A percentile compares a stretch with the other conserved stretches of the same genome.
These are phyloP conservation scores for Yarrowia alimentaria DNA, from an alignment of 805 yeast species.

Conservation along the genomic window DNA sequence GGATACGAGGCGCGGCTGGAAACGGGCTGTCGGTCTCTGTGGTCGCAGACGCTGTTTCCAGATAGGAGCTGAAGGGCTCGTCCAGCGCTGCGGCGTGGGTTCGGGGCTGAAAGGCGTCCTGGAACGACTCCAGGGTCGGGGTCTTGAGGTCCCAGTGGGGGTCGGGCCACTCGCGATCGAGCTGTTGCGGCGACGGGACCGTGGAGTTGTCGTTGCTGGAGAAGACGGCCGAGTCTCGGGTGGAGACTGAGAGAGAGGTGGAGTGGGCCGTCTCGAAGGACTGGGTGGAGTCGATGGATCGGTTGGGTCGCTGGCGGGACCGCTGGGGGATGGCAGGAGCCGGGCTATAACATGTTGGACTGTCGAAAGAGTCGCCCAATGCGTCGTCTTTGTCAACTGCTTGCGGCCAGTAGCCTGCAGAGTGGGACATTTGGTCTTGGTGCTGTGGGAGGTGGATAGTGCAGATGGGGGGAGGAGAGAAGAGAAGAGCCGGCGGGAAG, in stretches of 20 bases:
- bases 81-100: conserved; percentile 3
- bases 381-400: conserved; percentile 19
- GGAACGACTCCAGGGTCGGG: conserved; percentile 17
- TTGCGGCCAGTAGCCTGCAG: conserved; percentile 20
- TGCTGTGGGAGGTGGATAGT: background rate
- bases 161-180: conserved; percentile 21
- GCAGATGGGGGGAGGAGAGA: background rate
- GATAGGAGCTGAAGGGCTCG: background rate
- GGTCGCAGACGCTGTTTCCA: conserved; percentile 11
- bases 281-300: conserved; percentile 13
- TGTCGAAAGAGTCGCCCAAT: no score
- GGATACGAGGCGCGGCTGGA: conserved; percentile 9
- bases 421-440: conserved; percentile 10
- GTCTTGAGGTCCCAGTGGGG: conserved; percentile 22
- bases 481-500: no score
- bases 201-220: conserved; percentile 18
- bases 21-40: conserved; percentile 13
- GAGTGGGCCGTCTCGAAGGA: conserved; percentile 17
- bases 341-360: background rate
- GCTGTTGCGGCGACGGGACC: conserved; percentile 13
- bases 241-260: background rate
- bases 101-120: conserved; percentile 18
- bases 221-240: conserved; percentile 16
- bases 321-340: conserved; percentile 14
- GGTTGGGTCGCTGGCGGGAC: conserved; percentile 16